Conservation (phyloP, 2,329 filamentous ascomycete species). For the Penicillium sp. region DNA sequence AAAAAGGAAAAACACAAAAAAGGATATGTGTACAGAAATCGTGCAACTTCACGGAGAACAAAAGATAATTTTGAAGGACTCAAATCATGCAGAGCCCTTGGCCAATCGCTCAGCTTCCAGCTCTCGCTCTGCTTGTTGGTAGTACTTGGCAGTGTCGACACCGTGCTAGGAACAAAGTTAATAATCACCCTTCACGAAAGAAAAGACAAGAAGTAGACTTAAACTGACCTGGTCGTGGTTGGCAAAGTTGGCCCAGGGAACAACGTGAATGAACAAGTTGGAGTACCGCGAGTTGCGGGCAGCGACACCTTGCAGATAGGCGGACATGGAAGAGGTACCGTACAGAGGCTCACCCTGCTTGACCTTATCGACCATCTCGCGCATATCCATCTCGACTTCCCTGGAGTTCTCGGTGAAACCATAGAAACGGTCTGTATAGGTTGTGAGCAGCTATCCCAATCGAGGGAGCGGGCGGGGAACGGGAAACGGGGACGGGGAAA, state of each 20-base stretch:
- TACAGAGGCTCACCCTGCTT: slow-evolving; percentile 91
- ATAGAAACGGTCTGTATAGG: slow-evolving; percentile 81
- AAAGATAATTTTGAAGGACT: slow-evolving; percentile 14
- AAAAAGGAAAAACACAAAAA: slow-evolving; percentile 27
- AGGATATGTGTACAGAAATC: slow-evolving; percentile 33
- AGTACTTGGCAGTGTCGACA: slow-evolving; percentile 98
- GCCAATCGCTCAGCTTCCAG: slow-evolving; percentile 73
- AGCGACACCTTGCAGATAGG: slow-evolving; percentile 93
- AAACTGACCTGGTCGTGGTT: slow-evolving; percentile 76
- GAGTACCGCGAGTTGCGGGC: slow-evolving; percentile 91
- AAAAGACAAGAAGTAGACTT: background rate
- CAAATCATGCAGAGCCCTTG: slow-evolving; percentile 30
- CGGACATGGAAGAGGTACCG: slow-evolving; percentile 74
- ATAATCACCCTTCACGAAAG: background rate
- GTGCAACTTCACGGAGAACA: slow-evolving; percentile 20
- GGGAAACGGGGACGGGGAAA: background rate
- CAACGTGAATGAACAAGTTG: slow-evolving; percentile 77
- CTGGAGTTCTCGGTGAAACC: slow-evolving; percentile 90
- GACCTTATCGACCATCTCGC: slow-evolving; percentile 95
- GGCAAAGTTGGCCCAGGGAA: slow-evolving; percentile 98
- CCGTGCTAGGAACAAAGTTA: slow-evolving; percentile 68
- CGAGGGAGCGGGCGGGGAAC: background rate
- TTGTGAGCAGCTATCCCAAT: slow-evolving; percentile 11
- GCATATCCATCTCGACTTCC: slow-evolving; percentile 95
- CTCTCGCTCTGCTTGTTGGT: slow-evolving; percentile 91